phyloP scores from a whole-genome alignment of 352 stramenopile genomes.

The Synura sp. region DNA sequence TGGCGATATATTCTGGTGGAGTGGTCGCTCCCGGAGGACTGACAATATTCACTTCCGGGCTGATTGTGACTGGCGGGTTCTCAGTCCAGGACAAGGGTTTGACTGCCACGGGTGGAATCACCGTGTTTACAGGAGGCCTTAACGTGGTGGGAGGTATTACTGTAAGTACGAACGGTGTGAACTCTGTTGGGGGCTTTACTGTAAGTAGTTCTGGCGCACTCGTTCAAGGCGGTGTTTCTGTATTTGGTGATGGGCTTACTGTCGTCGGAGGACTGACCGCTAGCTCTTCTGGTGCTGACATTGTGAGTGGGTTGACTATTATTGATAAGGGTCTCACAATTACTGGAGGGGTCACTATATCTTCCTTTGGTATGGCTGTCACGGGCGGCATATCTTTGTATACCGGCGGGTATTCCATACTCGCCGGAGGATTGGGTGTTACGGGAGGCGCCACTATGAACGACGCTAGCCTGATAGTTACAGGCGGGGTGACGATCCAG shows the following conservation, averaged over 20 bases:
- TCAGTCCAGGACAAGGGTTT: background rate
- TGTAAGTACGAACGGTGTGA: background rate
- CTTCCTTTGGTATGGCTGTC: background rate
- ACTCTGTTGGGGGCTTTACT: background rate
- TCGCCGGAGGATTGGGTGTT: background rate
- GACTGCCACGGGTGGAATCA: background rate
- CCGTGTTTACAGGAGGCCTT: background rate
- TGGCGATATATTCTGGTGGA: background rate
- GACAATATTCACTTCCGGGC: background rate
- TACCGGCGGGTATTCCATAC: background rate
- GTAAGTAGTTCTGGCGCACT: background rate
- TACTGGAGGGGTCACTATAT: background rate
- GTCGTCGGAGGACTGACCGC: background rate
- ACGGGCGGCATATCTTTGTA: background rate
- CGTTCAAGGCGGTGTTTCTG: background rate
- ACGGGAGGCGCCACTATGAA: slow-evolving; percentile 8
- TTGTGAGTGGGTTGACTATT: background rate
- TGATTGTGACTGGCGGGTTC: background rate
- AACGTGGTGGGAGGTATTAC: background rate
- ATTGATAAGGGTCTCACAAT: background rate
- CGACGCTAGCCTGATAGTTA: background rate
- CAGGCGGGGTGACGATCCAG: background rate
- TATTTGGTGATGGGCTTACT: background rate
- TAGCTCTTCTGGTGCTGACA: background rate
- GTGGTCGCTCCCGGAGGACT: background rate